Conservation (phyloP, 2,329 filamentous ascomycete genomes). For the Aspergillus sp. region DNA sequence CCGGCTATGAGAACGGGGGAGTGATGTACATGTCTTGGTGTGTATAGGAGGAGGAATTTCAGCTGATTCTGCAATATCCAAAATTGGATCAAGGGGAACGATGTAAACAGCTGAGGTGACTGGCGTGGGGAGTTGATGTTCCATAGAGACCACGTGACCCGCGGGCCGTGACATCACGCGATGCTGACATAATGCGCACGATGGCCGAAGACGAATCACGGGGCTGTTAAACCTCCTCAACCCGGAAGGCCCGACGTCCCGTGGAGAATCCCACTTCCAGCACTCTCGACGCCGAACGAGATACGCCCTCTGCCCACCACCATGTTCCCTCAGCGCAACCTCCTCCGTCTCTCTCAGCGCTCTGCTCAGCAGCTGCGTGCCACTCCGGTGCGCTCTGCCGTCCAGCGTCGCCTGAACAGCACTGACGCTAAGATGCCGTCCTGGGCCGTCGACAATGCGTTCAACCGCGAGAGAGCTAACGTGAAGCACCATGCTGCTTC, state of each 20-base stretch:
- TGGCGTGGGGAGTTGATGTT: not conserved
- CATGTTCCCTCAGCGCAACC: constrained; percentile 66
- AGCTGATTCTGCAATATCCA: too few species aligned
- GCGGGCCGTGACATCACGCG: constrained; percentile 25
- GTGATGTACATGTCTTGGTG: not conserved
- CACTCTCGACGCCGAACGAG: constrained; percentile 20
- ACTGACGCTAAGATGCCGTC: constrained; percentile 54
- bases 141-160: constrained; percentile 18
- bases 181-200: constrained; percentile 19
- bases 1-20: constrained; percentile 21
- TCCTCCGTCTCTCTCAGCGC: constrained; percentile 64
- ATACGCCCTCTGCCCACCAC: constrained; percentile 37
- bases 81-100: not conserved
- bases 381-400: constrained; percentile 53
- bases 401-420: constrained; percentile 72
- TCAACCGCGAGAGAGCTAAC: constrained; percentile 86
- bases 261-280: constrained; percentile 20
- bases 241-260: constrained; percentile 23
- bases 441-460: constrained; percentile 76
- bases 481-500: constrained; percentile 86
- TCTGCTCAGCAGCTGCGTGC: constrained; percentile 59
- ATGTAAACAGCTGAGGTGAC: not conserved
- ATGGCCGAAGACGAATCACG: constrained; percentile 27
- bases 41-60: not conserved
- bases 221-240: constrained; percentile 27